Evolutionary conservation across 192 early-diverging fungal species (phyloP).

Genomic region (Phycomyces blakesleeanus): DNA sequence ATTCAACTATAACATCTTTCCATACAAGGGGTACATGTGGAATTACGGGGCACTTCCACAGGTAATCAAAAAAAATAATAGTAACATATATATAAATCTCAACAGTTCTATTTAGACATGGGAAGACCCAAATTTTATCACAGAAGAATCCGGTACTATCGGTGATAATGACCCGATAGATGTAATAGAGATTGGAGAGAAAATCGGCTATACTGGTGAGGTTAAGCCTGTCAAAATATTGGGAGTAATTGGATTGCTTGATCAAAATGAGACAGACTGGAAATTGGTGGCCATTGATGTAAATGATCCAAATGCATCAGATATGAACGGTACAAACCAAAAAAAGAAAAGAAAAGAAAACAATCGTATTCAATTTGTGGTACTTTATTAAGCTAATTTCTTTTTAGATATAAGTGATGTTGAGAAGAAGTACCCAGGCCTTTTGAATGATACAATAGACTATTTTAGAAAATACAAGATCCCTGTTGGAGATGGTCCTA

Average conservation of each 20-base stretch:
- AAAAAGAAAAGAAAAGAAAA: constrained; percentile 2
- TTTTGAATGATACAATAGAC: constrained; percentile 89
- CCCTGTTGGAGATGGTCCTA: constrained; percentile 96
- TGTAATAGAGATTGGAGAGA: constrained; percentile 97
- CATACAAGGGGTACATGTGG: constrained; percentile 99
- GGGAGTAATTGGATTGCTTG: constrained; percentile 95
- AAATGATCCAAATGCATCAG: constrained; percentile 91
- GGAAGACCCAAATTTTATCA: constrained; percentile 89
- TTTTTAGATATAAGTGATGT: constrained; percentile 91
- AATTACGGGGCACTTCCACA: constrained; percentile 99
- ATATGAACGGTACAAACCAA: constrained; percentile 71
- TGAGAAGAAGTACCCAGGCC: constrained; percentile 91
- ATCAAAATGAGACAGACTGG: constrained; percentile 99
- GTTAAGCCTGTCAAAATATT: constrained; percentile 99
- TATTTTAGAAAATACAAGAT: constrained; percentile 99
- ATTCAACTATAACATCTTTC: constrained; percentile 97
- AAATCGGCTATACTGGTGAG: constrained; percentile 86
- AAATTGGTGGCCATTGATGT: constrained; percentile 97
- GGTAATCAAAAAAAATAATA: constrained; percentile 32
- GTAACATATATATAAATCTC: no score
- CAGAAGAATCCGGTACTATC: constrained; percentile 87
- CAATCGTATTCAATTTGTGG: not conserved
- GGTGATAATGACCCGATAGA: constrained; percentile 99
- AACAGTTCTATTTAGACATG: constrained; percentile 63
- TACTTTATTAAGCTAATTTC: not conserved